Base-by-base conservation (phyloP, 768 basidiomycete species). In the Naematelia encephala region DNA sequence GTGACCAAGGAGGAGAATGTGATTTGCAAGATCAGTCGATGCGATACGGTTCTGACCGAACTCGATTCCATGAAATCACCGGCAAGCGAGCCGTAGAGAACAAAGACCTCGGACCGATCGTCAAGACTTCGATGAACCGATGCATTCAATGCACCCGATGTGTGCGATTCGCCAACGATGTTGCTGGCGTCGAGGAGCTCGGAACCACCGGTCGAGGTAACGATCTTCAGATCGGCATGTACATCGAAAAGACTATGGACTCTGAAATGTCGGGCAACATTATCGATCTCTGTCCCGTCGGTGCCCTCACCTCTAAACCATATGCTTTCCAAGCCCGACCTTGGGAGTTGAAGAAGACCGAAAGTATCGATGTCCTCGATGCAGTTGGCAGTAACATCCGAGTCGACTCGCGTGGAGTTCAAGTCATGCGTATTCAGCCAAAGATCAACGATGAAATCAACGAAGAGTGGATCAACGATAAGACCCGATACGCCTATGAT, bases 81-180 rank as follows among this genome's bases (percentile, higher is more conserved):
- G 96, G 96, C 67, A 98, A 98, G 79, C 91, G 96, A 55, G 96
- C 96, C 0, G 89, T 94, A 16, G 94, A 97, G 79, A 88, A 99
- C 83, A 99, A 99, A 81, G 88, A 98, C 75, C 83, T 99, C 25
- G 96, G 96, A 0, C 96, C 96, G 5, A 84, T 99, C 46, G 91
- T 99, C 76, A 98, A 98, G 82, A 97, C 94, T 1, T 90, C 87
- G 59, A 97, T 97, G 94, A 96, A 90, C 79, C 86, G 96, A 39
- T 98, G 96, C 80, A 98, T 99, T 69, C 96, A 99, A 78, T 99
- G 96, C 80, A 99, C 96, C 3, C 91, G 96, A 59, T 99, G 96
- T 78, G 90, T 98, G 25, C 89, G 96, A 51, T 99, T 99, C 74
- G 94, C 96, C 26, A 99, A 98, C 79, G 96, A 99, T 76, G 94